Evolutionary conservation across 2,329 filamentous ascomycete genomes (phyloP), one percentile per base, ranked within the genome.

Genomic region (Aspergillus sp.): DNA sequence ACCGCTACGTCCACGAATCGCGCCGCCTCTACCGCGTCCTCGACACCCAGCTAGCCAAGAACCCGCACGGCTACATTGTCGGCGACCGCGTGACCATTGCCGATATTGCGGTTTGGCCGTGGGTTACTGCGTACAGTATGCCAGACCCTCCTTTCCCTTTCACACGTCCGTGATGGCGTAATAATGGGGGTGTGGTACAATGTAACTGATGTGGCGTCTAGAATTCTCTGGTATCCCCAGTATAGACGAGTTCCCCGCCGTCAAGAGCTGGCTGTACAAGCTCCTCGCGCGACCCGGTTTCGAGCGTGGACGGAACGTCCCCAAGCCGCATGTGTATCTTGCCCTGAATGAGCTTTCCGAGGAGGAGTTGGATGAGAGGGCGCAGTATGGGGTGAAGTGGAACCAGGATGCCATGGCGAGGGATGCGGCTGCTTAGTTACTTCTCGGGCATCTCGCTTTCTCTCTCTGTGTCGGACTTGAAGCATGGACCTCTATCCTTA

Each of bases 351-450:
- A 15, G 11, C 34, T 41, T 15, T 41, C 34, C 11, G 34, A 41
- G 2, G 13, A 4, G 34, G 34, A 41, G 34, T 15, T 41, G 11
- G 34, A 41, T 15, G 34, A 41, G 34, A 41, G 34, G 34, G 34
- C 34, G 3, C 97, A 81, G 81, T 96, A 97, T 67, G 87, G 78
- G 1, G 93, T 87, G 1, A 93, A 87, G 81, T 96, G 93, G 79
- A 96, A 96, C 79, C 97, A 90, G 62, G 93, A 91, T 13, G 34
- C 34, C 3, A 41, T 41, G 34, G 34, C 34, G 34, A 41, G 34
- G 34, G 34, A 41, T 15, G 34, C 34, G 11, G 34, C 34, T 41
- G 34, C 34, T 13, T 41, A 15, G 15, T 11, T 38, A 7, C 19
- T 19, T 19, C 19, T 19, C 19, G 19, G 19, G 19, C 19, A 19